A percentile compares a stretch with the other conserved stretches of the same genome.
These are phyloP conservation scores for Beauveria australis DNA, from an alignment of 2,329 filamentous ascomycete species.

Conservation along the genomic window DNA sequence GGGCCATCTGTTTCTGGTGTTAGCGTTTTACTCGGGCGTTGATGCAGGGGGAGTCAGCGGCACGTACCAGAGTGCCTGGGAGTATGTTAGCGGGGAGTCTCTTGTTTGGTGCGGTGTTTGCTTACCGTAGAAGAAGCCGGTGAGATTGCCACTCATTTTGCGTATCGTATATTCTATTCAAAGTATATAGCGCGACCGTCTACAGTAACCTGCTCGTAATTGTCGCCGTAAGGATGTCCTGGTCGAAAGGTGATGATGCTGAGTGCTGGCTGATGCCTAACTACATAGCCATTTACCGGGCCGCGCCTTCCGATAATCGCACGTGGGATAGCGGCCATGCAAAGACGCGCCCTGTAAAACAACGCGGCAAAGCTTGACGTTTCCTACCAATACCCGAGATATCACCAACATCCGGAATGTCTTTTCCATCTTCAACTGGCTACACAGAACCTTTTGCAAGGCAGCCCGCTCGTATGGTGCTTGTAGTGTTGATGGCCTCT, in stretches of 20 bases:
- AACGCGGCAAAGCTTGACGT: not conserved
- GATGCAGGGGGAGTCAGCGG: not conserved
- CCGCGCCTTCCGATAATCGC: conserved; percentile 4
- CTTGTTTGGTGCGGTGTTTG: not conserved
- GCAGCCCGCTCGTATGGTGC: too few relatives aligned
- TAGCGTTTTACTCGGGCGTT: not conserved
- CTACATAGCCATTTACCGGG: not conserved
- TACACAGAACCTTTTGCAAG: not conserved
- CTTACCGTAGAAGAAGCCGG: conserved; percentile 52
- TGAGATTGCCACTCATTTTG: conserved; percentile 34
- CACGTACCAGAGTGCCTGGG: conserved; percentile 28
- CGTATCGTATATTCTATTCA: too few relatives aligned
- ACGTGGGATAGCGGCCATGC: not conserved
- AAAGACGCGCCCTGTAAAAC: not conserved
- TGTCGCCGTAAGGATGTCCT: not conserved
- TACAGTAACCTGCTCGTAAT: not conserved
- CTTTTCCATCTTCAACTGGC: not conserved
- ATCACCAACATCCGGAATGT: not conserved
- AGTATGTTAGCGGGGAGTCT: conserved; percentile 2
- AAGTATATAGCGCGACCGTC: not conserved
- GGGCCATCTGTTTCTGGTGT: conserved; percentile 55
- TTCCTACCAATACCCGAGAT: too few relatives aligned
- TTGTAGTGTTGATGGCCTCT: too few relatives aligned
- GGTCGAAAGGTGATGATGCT: not conserved
- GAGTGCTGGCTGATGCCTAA: not conserved